Evolutionary conservation across 2,329 filamentous ascomycete genomes (phyloP), one percentile per base, ranked within the genome.

Genomic region (Botrytis porri): DNA sequence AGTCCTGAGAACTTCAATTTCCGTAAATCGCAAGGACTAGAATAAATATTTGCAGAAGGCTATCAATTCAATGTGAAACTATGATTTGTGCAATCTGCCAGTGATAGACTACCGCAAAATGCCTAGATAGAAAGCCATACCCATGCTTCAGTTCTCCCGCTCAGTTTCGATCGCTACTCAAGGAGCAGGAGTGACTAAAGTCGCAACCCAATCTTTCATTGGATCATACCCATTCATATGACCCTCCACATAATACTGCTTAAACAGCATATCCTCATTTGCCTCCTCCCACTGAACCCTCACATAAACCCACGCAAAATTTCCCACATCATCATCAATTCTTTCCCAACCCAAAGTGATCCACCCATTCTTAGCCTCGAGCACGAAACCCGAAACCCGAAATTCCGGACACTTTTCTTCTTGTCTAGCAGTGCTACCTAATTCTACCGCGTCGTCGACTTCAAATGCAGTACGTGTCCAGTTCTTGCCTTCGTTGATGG

Each of bases 401-500:
- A 72, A 72, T 25, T 69, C 29, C 4, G 70, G 63, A 48, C 18
- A 12, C 12, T 41, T 64, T 61, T 72, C 51, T 45, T 43, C 39
- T 18, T 6, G 1, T 35, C 54, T n/a, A 20, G 63, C 51, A 29
- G 39, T 22, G 4, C 51, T 37, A 4, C 37, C 37, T 41, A 72
- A 10, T 25, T 51, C 43, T 10, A 72, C 25, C 18, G 54, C 70
- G 12, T 72, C 63, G 10, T 72, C 70, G 16, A 72, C 51, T 61
- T 72, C 70, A 2, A 72, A 72, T 2, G 70, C 70, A 4, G 70
- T 72, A 0, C 70, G 63, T 18, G 70, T 72, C 70, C 63, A 72
- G 9, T 51, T 6, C n/a, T 39, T 41, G 51, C 70, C 54, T 57
- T 72, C 70, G 39, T 69, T 69, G n/a, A 72, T 61, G 8, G 63